Conservation (phyloP, 495 filamentous ascomycete species). For the Thozetella sp. region DNA sequence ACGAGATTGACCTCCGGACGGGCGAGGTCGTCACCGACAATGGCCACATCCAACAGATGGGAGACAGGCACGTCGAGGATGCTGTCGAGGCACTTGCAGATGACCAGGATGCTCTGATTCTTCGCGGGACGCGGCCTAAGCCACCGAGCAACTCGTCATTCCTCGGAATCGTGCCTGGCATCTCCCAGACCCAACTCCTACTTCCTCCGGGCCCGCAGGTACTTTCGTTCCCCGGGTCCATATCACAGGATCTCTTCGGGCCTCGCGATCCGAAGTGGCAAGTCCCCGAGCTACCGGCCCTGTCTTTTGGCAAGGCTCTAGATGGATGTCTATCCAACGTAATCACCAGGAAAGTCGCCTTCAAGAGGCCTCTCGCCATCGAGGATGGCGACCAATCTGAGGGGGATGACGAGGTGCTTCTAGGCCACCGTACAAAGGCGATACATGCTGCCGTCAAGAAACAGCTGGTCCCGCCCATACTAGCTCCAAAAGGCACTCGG, state of each 20-base stretch:
- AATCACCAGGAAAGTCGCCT: slow-evolving; percentile 7
- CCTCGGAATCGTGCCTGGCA: background rate
- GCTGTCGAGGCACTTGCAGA: slow-evolving; percentile 17
- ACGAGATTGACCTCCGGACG: slow-evolving; percentile 45
- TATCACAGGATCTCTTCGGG: background rate
- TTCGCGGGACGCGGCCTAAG: slow-evolving; percentile 11
- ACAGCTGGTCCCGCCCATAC: too few species aligned
- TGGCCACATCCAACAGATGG: slow-evolving; percentile 72
- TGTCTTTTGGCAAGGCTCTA: slow-evolving; percentile 6
- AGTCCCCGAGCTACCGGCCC: slow-evolving; percentile 23
- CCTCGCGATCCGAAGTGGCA: slow-evolving; percentile 22
- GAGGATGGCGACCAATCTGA: slow-evolving; percentile 11
- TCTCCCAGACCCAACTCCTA: background rate
- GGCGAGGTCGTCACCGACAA: slow-evolving; percentile 84
- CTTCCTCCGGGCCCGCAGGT: slow-evolving; percentile 10
- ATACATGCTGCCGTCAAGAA: background rate
- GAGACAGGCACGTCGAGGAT: slow-evolving; percentile 50
- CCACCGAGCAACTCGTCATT: background rate
- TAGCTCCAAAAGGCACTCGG: too few species aligned
- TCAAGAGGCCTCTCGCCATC: slow-evolving; percentile 8
- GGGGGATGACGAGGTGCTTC: slow-evolving; percentile 30
- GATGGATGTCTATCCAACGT: background rate
- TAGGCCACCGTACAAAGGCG: slow-evolving; percentile 7
- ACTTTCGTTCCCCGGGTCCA: slow-evolving; percentile 2
- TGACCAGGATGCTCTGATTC: slow-evolving; percentile 11